Evolutionary conservation across 2,329 filamentous ascomycete species (phyloP).

Genomic region (Hymenoscyphus repandus): DNA sequence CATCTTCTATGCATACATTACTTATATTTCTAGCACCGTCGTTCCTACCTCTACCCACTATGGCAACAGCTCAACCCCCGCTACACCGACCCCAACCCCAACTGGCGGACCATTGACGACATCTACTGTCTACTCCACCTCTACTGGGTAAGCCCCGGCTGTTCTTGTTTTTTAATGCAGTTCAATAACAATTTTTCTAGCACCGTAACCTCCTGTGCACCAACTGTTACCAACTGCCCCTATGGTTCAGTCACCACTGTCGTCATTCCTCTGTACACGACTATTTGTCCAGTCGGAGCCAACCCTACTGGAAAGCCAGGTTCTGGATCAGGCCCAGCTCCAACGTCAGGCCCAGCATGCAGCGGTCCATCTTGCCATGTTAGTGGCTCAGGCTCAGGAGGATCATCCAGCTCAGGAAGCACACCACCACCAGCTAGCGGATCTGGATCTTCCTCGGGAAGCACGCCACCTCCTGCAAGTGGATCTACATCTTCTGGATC

Average conservation of each 20-base stretch:
- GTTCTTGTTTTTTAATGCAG: too few species aligned
- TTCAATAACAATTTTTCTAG: too few species aligned
- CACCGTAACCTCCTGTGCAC: constrained; percentile 24
- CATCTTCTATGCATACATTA: too few species aligned
- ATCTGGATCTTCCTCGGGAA: too few species aligned
- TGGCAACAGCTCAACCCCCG: neutral
- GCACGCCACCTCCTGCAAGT: neutral
- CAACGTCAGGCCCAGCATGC: neutral
- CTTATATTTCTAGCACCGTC: neutral
- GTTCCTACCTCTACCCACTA: neutral
- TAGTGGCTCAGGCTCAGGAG: constrained; percentile 19
- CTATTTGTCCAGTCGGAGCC: constrained; percentile 22
- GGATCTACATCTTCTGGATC: neutral
- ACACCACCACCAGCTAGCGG: constrained; percentile 13
- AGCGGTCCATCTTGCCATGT: constrained; percentile 9
- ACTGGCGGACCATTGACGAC: constrained; percentile 10
- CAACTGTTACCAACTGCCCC: constrained; percentile 25
- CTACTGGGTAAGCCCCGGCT: too few species aligned
- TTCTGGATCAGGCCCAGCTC: too few species aligned
- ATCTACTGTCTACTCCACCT: constrained; percentile 23
- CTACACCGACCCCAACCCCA: neutral
- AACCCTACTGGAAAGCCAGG: too few species aligned
- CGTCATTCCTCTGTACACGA: constrained; percentile 23
- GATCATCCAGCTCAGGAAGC: constrained; percentile 23
- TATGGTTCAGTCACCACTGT: constrained; percentile 22